A percentile compares a stretch with the other conserved stretches of the same genome.
phyloP scores from a whole-genome alignment of 306 rosid genomes.

The Pachyrhizus erosus region DNA sequence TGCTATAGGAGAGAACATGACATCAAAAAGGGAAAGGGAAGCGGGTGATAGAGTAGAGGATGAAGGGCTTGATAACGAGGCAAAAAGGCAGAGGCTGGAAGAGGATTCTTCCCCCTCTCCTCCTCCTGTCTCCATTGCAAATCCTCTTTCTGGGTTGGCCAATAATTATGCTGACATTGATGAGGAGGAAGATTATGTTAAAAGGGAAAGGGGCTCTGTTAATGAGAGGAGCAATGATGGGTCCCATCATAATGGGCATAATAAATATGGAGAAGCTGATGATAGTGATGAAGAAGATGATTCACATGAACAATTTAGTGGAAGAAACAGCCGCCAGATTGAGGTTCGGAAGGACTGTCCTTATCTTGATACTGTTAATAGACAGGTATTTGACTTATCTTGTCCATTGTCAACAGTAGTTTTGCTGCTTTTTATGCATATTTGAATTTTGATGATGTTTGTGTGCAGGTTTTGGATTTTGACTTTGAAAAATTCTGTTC shows the following conservation, averaged over 20 bases:
- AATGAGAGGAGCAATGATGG: conserved; percentile 39
- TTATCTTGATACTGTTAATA: conserved; percentile 93
- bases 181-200: conserved; percentile 52
- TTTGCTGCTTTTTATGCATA: neutral
- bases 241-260: conserved; percentile 47
- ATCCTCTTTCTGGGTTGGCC: conserved; percentile 63
- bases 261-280: conserved; percentile 47
- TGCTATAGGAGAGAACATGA: conserved; percentile 39
- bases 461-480: conserved; percentile 89
- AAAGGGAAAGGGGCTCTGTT: conserved; percentile 38
- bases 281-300: conserved; percentile 68
- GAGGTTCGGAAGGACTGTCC: conserved; percentile 97
- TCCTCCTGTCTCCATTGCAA: conserved; percentile 50
- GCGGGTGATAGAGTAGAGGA: conserved; percentile 31
- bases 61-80: conserved; percentile 40
- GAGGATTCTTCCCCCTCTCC: conserved; percentile 50
- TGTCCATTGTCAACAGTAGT: neutral
- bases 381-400: conserved; percentile 69
- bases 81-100: conserved; percentile 48
- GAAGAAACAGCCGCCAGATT: conserved; percentile 69
- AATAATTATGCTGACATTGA: conserved; percentile 63
- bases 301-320: conserved; percentile 50
- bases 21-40: conserved; percentile 52
- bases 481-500: conserved; percentile 97
- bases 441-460: conserved; percentile 20